These are phyloP conservation scores for Yamadazyma oceani DNA, from an alignment of 1,139 yeast species.

Conservation along the genomic window DNA sequence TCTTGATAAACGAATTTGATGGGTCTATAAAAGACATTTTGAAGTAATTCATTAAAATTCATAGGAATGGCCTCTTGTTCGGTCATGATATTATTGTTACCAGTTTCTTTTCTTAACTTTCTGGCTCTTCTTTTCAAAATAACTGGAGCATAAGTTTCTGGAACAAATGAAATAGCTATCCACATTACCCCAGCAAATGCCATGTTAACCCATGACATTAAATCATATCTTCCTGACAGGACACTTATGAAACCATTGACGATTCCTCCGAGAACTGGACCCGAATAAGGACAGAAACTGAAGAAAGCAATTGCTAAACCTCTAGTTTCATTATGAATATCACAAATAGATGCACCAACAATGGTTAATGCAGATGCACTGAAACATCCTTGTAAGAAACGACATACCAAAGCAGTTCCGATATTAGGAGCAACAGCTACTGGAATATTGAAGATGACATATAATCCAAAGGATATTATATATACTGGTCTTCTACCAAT, in stretches of 20 bases:
- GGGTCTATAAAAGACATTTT: slow-evolving; percentile 73
- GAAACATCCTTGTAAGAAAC: slow-evolving; percentile 86
- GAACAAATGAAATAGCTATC: slow-evolving; percentile 60
- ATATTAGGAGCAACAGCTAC: slow-evolving; percentile 86
- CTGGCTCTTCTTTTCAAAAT: slow-evolving; percentile 73
- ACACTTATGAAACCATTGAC: slow-evolving; percentile 84
- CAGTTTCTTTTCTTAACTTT: slow-evolving; percentile 72
- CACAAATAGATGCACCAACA: slow-evolving; percentile 91
- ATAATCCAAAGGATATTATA: slow-evolving; percentile 69
- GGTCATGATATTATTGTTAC: slow-evolving; percentile 80
- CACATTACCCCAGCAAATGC: slow-evolving; percentile 87
- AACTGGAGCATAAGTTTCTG: slow-evolving; percentile 91
- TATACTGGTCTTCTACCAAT: slow-evolving; percentile 87
- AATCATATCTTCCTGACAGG: slow-evolving; percentile 62
- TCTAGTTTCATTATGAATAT: slow-evolving; percentile 75
- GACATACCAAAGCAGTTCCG: slow-evolving; percentile 74
- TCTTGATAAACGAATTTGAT: slow-evolving; percentile 71
- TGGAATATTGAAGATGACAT: slow-evolving; percentile 80
- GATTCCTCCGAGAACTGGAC: slow-evolving; percentile 89
- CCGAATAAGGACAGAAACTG: slow-evolving; percentile 90
- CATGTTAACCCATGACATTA: slow-evolving; percentile 87
- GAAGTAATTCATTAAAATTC: slow-evolving; percentile 60
- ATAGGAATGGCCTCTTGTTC: slow-evolving; percentile 85
- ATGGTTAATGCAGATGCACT: slow-evolving; percentile 80
- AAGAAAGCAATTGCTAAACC: slow-evolving; percentile 90